Base-by-base conservation (phyloP, 139 green algal genomes). In the Chlorella sorokiniana region DNA sequence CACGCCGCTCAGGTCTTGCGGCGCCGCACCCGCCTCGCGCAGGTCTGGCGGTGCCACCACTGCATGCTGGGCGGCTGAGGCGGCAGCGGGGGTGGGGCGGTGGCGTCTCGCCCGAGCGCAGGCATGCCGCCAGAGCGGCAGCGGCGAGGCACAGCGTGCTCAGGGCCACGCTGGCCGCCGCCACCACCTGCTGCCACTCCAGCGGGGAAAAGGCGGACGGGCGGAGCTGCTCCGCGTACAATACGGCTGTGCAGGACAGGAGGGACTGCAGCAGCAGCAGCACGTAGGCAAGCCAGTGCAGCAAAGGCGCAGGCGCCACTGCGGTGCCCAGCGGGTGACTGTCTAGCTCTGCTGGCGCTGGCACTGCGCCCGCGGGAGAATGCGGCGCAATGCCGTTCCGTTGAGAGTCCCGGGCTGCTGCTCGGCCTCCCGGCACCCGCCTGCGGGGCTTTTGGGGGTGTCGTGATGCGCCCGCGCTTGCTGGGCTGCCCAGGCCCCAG, bases 291-390 rank as follows among this genome's bases (percentile, higher is more conserved):
- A 25, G 22, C 11, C 54, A 25, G 1, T 27, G 54, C 10, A 27
- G 54, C 54, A 63, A 25, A 33, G 54, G 25, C 18, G 54, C 18
- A 27, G 31, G 22, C 11, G 31, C 69, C 7, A 3, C 44, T 63
- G 23, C n/a, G 69, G 23, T 29, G 29, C 44, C 69, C 44, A 18
- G 44, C 16, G n/a, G n/a, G n/a, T n/a, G n/a, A n/a, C n/a, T n/a
- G n/a, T n/a, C n/a, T n/a, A n/a, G n/a, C n/a, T n/a, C n/a, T n/a
- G 65, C 65, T 72, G 69, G 65, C 16, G 65, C 69, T 41, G 69
- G 56, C 56, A 22, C 18, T 31, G n/a, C n/a, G n/a, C n/a, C n/a
- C n/a, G n/a, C n/a, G n/a, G n/a, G n/a, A n/a, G n/a, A n/a, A n/a
- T n/a, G n/a, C n/a, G n/a, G n/a, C n/a, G n/a, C n/a, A n/a, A n/a